phyloP scores from a whole-genome alignment of 2,329 filamentous ascomycete genomes.

The Aspergillus bombycis region DNA sequence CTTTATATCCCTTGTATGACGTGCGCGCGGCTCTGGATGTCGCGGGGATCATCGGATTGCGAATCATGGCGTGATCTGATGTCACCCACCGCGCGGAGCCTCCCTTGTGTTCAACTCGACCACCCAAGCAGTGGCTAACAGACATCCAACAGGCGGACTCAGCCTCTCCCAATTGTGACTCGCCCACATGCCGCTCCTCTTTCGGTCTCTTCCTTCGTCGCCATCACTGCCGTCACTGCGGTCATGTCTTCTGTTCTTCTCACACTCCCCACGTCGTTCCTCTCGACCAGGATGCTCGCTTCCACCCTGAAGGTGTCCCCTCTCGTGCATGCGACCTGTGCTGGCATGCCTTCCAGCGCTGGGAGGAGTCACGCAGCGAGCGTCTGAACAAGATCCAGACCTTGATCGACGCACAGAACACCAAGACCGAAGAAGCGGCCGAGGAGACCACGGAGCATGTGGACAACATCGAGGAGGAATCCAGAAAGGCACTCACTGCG shows the following conservation, averaged over 20 bases:
- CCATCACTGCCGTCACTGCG: slow-evolving; percentile 69
- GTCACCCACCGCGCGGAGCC: neutral
- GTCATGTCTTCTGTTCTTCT: slow-evolving; percentile 65
- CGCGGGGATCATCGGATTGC: slow-evolving; percentile 26
- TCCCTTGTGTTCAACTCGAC: neutral
- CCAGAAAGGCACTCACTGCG: slow-evolving; percentile 24
- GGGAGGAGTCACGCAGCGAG: slow-evolving; percentile 54
- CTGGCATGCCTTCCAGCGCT: slow-evolving; percentile 60
- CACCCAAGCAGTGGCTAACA: slow-evolving; percentile 19
- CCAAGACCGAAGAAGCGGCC: slow-evolving; percentile 25
- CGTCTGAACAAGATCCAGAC: slow-evolving; percentile 56
- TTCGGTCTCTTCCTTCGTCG: slow-evolving; percentile 66
- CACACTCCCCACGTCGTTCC: slow-evolving; percentile 61
- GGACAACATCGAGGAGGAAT: slow-evolving; percentile 28
- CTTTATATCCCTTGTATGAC: slow-evolving; percentile 30
- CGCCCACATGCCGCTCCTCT: slow-evolving; percentile 58
- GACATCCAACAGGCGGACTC: slow-evolving; percentile 55
- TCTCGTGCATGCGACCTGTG: slow-evolving; percentile 65
- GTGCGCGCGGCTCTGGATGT: slow-evolving; percentile 24
- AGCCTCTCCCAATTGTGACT: slow-evolving; percentile 60
- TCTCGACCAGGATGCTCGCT: slow-evolving; percentile 66
- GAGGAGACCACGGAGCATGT: slow-evolving; percentile 25
- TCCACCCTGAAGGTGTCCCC: slow-evolving; percentile 60
- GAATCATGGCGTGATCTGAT: slow-evolving; percentile 31
- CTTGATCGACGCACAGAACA: slow-evolving; percentile 34